These are phyloP conservation scores for Syzygium aqueum DNA, from an alignment of 345 rosid species.

Conservation along the genomic window DNA sequence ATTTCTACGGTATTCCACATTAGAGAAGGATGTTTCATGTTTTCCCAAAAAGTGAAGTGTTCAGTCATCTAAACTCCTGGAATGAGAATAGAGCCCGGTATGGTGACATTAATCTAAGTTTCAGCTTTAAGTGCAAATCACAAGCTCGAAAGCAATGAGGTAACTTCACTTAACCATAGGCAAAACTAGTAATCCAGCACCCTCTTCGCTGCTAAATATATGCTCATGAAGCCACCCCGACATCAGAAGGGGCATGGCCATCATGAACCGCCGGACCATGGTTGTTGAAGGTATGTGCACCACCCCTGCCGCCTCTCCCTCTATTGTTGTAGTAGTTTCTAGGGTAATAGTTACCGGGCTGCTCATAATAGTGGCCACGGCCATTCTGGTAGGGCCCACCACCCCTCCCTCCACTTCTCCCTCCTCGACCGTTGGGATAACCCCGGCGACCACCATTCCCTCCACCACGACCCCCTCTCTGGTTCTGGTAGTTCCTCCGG, in stretches of 20 bases:
- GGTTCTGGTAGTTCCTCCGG: constrained; percentile 58
- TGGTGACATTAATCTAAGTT: not conserved
- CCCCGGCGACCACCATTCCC: constrained; percentile 60
- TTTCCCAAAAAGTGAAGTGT: not conserved
- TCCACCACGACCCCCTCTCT: constrained; percentile 59
- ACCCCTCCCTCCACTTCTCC: constrained; percentile 58
- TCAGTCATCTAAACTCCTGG: not conserved
- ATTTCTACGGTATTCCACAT: not conserved
- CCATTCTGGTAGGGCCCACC: constrained; percentile 67
- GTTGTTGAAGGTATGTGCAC: constrained; percentile 32
- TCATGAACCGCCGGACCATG: constrained; percentile 37
- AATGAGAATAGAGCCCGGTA: not conserved
- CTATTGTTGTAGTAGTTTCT: constrained; percentile 62
- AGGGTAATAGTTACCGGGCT: constrained; percentile 52
- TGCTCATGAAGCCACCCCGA: constrained; percentile 38
- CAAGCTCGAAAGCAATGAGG: not conserved
- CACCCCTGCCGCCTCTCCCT: constrained; percentile 53
- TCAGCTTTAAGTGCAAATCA: not conserved
- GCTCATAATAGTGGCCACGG: constrained; percentile 49
- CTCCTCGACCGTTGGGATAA: constrained; percentile 64
- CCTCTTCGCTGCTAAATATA: not conserved
- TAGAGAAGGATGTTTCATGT: not conserved
- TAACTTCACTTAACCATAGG: not conserved
- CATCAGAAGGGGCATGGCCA: constrained; percentile 37
- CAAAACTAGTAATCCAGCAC: not conserved